Evolutionary conservation across 495 filamentous ascomycete genomes (phyloP).

Genomic region (Beverwykella pulmonaria): DNA sequence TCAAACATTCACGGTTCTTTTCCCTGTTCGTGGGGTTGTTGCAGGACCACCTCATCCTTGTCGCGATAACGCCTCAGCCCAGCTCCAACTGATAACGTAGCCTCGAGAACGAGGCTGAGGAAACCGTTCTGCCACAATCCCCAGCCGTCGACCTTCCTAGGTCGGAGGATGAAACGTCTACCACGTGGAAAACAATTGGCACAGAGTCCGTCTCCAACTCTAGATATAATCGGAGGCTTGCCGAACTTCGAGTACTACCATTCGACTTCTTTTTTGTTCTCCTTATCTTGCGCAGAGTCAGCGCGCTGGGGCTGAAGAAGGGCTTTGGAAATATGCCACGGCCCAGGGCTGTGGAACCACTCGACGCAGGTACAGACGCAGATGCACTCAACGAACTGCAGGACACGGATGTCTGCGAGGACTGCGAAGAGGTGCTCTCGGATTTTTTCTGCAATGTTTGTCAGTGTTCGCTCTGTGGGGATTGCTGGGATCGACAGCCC

Average conservation of each 20-base stretch:
- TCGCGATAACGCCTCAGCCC: neutral
- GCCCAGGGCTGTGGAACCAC: constrained; percentile 2
- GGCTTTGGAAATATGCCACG: constrained; percentile 14
- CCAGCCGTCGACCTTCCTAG: neutral
- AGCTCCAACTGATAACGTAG: neutral
- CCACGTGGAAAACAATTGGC: neutral
- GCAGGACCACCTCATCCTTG: neutral
- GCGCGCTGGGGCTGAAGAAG: neutral
- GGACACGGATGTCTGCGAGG: constrained; percentile 23
- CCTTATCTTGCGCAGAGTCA: neutral
- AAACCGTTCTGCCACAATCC: neutral
- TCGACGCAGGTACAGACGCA: neutral
- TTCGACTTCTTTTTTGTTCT: neutral
- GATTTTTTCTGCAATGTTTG: constrained; percentile 25
- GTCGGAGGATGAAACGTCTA: neutral
- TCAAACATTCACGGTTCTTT: neutral
- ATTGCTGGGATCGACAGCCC: constrained; percentile 22
- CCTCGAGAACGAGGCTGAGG: neutral
- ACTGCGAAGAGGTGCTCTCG: constrained; percentile 20
- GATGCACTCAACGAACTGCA: constrained; percentile 5
- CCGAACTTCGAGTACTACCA: neutral
- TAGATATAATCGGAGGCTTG: neutral
- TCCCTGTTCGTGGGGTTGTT: neutral
- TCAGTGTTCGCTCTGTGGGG: constrained; percentile 8
- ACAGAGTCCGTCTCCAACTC: neutral